Evolutionary conservation across 2,329 filamentous ascomycete species (phyloP).

Genomic region (Ceratocystiopsis sp.): DNA sequence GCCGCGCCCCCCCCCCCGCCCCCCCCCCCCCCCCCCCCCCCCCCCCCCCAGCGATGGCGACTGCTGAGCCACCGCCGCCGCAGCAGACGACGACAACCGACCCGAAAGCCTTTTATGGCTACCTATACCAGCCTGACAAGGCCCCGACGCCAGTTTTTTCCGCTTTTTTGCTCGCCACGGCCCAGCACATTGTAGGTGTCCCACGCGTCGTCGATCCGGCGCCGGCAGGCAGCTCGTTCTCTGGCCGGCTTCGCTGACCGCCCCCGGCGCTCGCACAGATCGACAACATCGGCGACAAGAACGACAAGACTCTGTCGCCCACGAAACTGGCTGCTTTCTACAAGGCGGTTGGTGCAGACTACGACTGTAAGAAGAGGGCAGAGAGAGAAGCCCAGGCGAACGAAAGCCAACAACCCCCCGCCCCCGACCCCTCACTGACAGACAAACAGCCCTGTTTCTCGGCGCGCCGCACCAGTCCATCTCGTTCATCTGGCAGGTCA

Average conservation of each 20-base stretch:
- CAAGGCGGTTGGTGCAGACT: conserved; percentile 55
- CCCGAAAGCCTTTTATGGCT: conserved; percentile 36
- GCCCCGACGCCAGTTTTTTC: conserved; percentile 49
- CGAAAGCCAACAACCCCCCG: neutral
- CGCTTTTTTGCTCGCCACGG: conserved; percentile 51
- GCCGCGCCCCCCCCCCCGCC: neutral
- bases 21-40: neutral
- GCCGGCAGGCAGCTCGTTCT: neutral
- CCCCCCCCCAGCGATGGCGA: conserved; percentile 5
- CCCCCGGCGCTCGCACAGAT: conserved; percentile 27
- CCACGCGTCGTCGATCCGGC: no score
- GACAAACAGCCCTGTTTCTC: conserved; percentile 51
- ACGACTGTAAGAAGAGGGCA: conserved; percentile 35
- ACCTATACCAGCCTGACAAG: conserved; percentile 52
- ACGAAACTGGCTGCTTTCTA: conserved; percentile 64
- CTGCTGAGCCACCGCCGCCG: conserved; percentile 5
- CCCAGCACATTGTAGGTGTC: conserved; percentile 48
- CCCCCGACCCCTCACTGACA: neutral
- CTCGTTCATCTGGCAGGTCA: conserved; percentile 80
- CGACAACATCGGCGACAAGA: conserved; percentile 39
- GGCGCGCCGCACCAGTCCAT: conserved; percentile 56
- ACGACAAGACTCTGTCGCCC: conserved; percentile 38
- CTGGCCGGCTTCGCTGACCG: conserved; percentile 1
- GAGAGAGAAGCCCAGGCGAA: no score
- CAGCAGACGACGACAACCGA: conserved; percentile 12